phyloP scores from a whole-genome alignment of 768 basidiomycete genomes.

The Scleroderma citrinum region DNA sequence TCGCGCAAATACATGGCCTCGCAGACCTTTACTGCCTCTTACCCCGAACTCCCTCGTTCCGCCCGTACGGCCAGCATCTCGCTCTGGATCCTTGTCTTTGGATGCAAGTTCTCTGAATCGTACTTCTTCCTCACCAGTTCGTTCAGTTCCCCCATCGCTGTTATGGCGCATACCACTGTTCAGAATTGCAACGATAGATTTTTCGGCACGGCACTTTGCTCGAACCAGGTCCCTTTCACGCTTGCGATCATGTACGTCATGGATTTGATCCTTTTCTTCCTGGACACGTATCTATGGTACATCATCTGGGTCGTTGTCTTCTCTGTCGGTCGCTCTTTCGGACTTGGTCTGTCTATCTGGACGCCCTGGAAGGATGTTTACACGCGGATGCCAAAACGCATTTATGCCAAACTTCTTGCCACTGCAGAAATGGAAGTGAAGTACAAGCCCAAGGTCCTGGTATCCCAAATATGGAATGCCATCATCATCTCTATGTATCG shows the following conservation, averaged over 20 bases:
- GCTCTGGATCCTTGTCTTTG: conserved; percentile 89
- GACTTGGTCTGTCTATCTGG: conserved; percentile 95
- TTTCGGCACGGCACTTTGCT: conserved; percentile 77
- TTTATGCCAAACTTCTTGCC: conserved; percentile 94
- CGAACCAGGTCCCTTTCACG: conserved; percentile 91
- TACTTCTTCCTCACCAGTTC: conserved; percentile 98
- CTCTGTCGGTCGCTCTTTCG: conserved; percentile 85
- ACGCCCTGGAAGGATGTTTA: conserved; percentile 99
- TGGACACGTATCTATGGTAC: conserved; percentile 99
- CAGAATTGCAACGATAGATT: conserved; percentile 83
- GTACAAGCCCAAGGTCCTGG: conserved; percentile 98
- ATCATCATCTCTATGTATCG: conserved; percentile 99
- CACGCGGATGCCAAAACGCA: conserved; percentile 92
- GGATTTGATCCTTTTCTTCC: conserved; percentile 96
- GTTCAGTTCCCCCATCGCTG: conserved; percentile 93
- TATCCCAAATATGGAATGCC: conserved; percentile 99
- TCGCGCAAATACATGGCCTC: conserved; percentile 98
- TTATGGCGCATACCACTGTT: conserved; percentile 94
- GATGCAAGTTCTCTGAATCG: conserved; percentile 95
- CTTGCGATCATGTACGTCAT: conserved; percentile 98
- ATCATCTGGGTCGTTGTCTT: conserved; percentile 98
- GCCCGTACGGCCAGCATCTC: conserved; percentile 79
- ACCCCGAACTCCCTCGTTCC: conserved; percentile 66
- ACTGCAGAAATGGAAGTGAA: conserved; percentile 98
- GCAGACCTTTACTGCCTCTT: conserved; percentile 98